A percentile compares a stretch with the other conserved stretches of the same genome.
These are phyloP conservation scores for Beta corolliflora DNA, from an alignment of 179 eudicot genomes.

Conservation along the genomic window DNA sequence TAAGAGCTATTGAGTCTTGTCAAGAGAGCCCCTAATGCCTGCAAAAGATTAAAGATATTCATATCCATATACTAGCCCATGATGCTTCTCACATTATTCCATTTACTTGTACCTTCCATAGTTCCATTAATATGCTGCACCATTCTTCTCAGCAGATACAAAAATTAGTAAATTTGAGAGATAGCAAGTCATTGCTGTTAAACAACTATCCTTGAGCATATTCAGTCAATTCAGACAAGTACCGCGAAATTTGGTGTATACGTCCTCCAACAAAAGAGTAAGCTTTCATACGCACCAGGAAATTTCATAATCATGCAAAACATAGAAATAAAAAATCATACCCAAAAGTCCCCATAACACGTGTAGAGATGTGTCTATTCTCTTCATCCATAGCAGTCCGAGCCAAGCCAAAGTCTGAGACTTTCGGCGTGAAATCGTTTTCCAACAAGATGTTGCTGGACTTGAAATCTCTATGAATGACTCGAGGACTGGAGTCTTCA, in stretches of 20 bases:
- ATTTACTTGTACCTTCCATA: background rate
- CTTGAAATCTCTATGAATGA: constrained; percentile 95
- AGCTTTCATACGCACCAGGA: background rate
- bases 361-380: constrained; percentile 86
- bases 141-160: background rate
- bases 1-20: too few species aligned
- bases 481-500: constrained; percentile 96
- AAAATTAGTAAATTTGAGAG: background rate
- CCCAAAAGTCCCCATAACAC: constrained; percentile 99
- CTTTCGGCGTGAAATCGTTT: constrained; percentile 91
- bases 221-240: background rate
- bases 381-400: constrained; percentile 80
- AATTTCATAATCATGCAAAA: background rate
- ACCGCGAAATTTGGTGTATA: background rate
- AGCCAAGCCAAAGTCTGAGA: constrained; percentile 97
- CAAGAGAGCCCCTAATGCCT: too few species aligned
- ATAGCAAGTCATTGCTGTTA: background rate
- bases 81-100: too few species aligned
- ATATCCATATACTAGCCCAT: too few species aligned
- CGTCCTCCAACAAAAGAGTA: background rate
- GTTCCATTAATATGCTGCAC: too few species aligned
- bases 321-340: constrained; percentile 26
- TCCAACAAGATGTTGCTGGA: constrained; percentile 93
- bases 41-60: too few species aligned
- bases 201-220: background rate